A percentile compares a stretch with the other conserved stretches of the same genome.
Evolutionary conservation across 768 basidiomycete genomes (phyloP).

Genomic region (Austroboletus eburneus): DNA sequence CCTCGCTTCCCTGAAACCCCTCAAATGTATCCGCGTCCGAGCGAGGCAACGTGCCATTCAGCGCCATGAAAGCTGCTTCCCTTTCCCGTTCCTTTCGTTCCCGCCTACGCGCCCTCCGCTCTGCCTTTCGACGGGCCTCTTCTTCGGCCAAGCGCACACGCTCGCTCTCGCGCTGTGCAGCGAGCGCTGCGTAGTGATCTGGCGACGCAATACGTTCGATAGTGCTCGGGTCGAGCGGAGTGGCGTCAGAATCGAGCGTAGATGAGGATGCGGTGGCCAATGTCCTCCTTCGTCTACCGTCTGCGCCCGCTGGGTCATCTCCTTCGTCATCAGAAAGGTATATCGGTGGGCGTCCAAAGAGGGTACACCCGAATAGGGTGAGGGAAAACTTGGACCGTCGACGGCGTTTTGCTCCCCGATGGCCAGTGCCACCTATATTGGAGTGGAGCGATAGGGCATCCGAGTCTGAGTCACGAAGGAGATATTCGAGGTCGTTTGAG

Average conservation of each 20-base stretch:
- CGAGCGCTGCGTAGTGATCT: slow-evolving; percentile 28
- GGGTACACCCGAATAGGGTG: slow-evolving; percentile 60
- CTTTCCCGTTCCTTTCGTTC: slow-evolving; percentile 45
- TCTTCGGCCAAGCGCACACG: slow-evolving; percentile 33
- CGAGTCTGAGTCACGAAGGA: slow-evolving; percentile 46
- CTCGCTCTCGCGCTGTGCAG: slow-evolving; percentile 27
- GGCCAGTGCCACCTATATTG: slow-evolving; percentile 40
- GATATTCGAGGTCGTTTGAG: slow-evolving; percentile 44
- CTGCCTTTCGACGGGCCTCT: slow-evolving; percentile 43
- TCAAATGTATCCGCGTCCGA: slow-evolving; percentile 46
- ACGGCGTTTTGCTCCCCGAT: slow-evolving; percentile 32
- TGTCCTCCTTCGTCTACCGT: slow-evolving; percentile 17
- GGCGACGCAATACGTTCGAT: slow-evolving; percentile 51
- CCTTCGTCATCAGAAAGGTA: slow-evolving; percentile 53
- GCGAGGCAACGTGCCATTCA: slow-evolving; percentile 25
- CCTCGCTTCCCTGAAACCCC: slow-evolving; percentile 59
- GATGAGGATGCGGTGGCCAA: slow-evolving; percentile 30
- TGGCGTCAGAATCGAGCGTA: slow-evolving; percentile 69
- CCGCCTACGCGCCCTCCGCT: slow-evolving; percentile 41
- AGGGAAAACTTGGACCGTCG: slow-evolving; percentile 37
- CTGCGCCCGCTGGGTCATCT: slow-evolving; percentile 21
- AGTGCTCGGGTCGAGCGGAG: slow-evolving; percentile 53
- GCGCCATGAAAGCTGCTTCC: slow-evolving; percentile 27
- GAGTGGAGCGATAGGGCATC: slow-evolving; percentile 69
- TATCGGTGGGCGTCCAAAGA: slow-evolving; percentile 63